Base-by-base conservation (phyloP, 345 rosid genomes). In the Euphorbia peplus region DNA sequence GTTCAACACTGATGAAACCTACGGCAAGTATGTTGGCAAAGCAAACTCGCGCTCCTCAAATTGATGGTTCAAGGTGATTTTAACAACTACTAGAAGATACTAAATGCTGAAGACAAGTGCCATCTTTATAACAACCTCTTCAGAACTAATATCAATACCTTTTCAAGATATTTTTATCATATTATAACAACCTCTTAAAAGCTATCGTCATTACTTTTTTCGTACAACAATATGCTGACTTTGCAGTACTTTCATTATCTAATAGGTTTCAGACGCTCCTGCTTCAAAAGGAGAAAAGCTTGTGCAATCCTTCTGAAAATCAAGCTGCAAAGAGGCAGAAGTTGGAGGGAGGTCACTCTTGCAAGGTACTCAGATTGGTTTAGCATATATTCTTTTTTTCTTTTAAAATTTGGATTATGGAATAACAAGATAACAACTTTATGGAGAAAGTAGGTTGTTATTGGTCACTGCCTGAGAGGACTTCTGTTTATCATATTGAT, bases 291-390 rank as follows among this genome's bases (percentile, higher is more conserved):
- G 86, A 83, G 63, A 86, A 78, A 70, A 79, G 77, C 75, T 69
- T 79, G 59, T 75, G 68, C 74, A 75, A 70, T 75, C 70, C 84
- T 79, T 84, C 83, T 64, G 99, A 90, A 83, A 70, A 58, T 75
- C 99, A 95, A 67, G 92, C 99, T 80, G 68, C 93, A 68, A 95
- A 95, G 86, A 87, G 97, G 78, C 98, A 87, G 87, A 95, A 95
- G 73, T 83, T 95, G 26, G 98, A 92, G 67, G 91, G 96, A 62
- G 98, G 98, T 76, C 82, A 81, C 71, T 81, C 83, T 48, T 79
- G 66, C 46, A 95, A 88, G 97, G 99, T 92, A 64, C 2, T 4
- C n/a, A 11, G 28, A 29, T 37, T 44, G 48, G 29, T 56, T 18
- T 18, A 11, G 50, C 63, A 39, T 66, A 44, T 63, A 26, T 24